Conservation (phyloP, 805 yeast species). For the Myxozyma vanderwaltii region DNA sequence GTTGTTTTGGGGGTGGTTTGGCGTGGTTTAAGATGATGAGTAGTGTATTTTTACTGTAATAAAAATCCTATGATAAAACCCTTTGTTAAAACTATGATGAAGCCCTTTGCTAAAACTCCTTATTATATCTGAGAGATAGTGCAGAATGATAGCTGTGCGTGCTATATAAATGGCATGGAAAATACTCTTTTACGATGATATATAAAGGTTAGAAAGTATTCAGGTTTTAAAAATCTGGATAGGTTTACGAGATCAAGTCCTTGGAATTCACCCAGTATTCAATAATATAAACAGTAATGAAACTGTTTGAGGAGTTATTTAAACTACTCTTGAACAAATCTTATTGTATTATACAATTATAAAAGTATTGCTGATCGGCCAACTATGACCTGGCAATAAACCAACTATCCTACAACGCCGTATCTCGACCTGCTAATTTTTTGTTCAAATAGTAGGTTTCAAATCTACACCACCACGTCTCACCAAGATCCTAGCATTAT, state of each 20-base stretch:
- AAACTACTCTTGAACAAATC: neutral
- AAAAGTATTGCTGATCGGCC: too few species aligned
- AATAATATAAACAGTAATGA: neutral
- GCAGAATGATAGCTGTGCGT: conserved; percentile 25
- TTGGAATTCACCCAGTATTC: neutral
- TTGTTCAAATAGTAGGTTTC: too few species aligned
- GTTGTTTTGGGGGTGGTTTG: too few species aligned
- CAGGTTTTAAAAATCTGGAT: neutral
- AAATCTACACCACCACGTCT: conserved; percentile 31
- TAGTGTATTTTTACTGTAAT: too few species aligned
- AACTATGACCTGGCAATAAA: too few species aligned
- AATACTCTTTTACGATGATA: conserved; percentile 17
- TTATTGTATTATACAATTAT: neutral
- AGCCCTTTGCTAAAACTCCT: too few species aligned
- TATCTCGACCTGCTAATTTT: neutral
- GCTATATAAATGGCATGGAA: conserved; percentile 22
- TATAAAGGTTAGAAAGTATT: conserved; percentile 11
- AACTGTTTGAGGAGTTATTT: neutral
- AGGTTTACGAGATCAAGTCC: conserved; percentile 6
- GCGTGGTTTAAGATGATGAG: too few species aligned
- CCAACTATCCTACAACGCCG: neutral
- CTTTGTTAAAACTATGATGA: too few species aligned
- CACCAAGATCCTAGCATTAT: conserved; percentile 30
- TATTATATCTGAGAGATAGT: too few species aligned
- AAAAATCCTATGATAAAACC: too few species aligned